phyloP scores from a whole-genome alignment of 176 grass and related monocot species.

The Paspalum notatum region DNA sequence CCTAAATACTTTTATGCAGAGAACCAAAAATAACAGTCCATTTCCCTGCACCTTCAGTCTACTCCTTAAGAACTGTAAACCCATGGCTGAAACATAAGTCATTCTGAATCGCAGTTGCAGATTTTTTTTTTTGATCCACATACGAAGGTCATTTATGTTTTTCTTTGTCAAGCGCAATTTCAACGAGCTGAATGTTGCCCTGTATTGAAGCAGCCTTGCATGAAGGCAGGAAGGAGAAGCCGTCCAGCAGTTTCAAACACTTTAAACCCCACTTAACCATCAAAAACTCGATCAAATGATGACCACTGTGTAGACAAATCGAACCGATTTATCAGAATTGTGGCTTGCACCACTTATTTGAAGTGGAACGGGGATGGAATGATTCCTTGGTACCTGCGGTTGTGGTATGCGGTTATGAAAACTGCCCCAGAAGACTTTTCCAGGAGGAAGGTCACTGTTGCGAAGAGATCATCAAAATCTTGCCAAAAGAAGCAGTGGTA shows the following conservation, averaged over 20 bases:
- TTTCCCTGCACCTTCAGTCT: neutral
- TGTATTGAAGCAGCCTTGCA: constrained; percentile 66
- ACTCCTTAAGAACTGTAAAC: neutral
- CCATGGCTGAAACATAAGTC: neutral
- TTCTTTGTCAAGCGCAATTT: constrained; percentile 56
- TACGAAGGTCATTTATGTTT: constrained; percentile 25
- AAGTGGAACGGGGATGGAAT: neutral
- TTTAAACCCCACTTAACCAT: constrained; percentile 94
- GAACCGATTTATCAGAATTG: neutral
- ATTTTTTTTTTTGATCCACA: neutral
- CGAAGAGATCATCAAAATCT: constrained; percentile 84
- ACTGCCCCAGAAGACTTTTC: constrained; percentile 56
- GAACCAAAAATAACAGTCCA: neutral
- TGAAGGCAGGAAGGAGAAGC: constrained; percentile 72
- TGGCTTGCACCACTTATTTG: neutral
- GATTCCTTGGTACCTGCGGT: constrained; percentile 65
- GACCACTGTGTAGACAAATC: constrained; percentile 54
- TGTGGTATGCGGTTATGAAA: constrained; percentile 90
- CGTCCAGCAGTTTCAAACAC: constrained; percentile 78
- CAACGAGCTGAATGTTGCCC: constrained; percentile 83
- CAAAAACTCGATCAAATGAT: constrained; percentile 87
- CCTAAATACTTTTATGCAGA: neutral
- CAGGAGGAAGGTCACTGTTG: constrained; percentile 73
- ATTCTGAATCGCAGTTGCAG: neutral
- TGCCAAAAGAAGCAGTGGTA: constrained; percentile 28